Base-by-base conservation (phyloP, 768 basidiomycete species). In the Pisolithus sp. region DNA sequence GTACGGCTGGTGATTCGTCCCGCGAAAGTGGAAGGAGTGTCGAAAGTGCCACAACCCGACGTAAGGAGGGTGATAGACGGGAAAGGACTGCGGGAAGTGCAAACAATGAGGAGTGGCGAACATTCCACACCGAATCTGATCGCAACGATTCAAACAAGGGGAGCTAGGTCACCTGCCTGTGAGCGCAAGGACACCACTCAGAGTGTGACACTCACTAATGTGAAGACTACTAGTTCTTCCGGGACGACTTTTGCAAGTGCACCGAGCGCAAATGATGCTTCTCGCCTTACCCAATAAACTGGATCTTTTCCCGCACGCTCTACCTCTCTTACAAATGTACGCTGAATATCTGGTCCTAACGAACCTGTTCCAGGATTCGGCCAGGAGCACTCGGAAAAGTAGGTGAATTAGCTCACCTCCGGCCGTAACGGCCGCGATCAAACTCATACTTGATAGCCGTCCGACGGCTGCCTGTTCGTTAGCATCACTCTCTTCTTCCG, bases 361-460 rank as follows among this genome's bases (percentile, higher is more conserved):
- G 76, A 73, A 43, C 82, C 85, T 86, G 53, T 42, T 51, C 26
- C 50, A 36, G 38, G 53, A 23, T 34, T 23, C 57, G 18, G 34
- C 51, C 57, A 18, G 54, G 46, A 48, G 24, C 23, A 34, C 46
- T 7, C 37, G 55, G 28, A 40, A 47, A 51, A 45, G 48, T 42
- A 48, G 48, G 42, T 51, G 1, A 50, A 53, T 53, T 53, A 47
- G 72, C 77, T 63, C 65, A 88, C 86, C 85, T 55, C 81, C 83
- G 24, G 91, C 89, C 28, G 87, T 80, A 12, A 93, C 82, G 7
- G 90, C 84, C 37, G 93, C 93, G 73, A 95, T 89, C 47, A 96
- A 71, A 63, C 89, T 91, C 92, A 96, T 93, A 60, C 91, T 91
- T 5, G 90, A 89, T 46, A 95, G 73, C 52, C 92, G 78, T 5